Evolutionary conservation across 352 stramenopile species (phyloP).

Genomic region (Pythium dissotocum): DNA sequence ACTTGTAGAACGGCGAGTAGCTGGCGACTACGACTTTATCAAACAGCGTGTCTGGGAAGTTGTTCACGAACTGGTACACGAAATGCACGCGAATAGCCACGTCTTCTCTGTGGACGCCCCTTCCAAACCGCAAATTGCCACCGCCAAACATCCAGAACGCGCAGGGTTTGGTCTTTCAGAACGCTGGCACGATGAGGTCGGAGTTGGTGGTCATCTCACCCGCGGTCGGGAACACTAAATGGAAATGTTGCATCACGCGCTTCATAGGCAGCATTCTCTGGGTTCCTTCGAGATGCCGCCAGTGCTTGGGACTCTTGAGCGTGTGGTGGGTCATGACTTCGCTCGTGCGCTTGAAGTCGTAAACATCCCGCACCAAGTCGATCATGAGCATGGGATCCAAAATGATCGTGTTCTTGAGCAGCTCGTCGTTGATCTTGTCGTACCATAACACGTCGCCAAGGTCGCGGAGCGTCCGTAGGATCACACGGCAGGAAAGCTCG

Average conservation of each 20-base stretch:
- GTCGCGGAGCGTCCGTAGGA: conserved; percentile 6
- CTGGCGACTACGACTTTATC: conserved; percentile 14
- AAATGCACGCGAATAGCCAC: conserved; percentile 8
- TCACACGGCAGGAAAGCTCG: not conserved
- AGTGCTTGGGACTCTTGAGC: not conserved
- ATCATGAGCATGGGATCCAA: conserved; percentile 7
- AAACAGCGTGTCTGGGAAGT: conserved; percentile 3
- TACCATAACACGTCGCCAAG: conserved; percentile 14
- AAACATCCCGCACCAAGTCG: conserved; percentile 3
- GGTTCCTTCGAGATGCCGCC: not conserved
- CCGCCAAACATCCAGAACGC: not conserved
- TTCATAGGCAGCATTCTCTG: conserved; percentile 18
- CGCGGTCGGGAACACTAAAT: conserved; percentile 6
- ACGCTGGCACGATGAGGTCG: too few species aligned
- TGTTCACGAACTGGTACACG: conserved; percentile 7
- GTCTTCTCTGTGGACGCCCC: not conserved
- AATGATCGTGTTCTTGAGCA: not conserved
- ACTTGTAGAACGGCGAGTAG: conserved; percentile 8
- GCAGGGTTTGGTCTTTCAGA: too few species aligned
- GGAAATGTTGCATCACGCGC: conserved; percentile 15
- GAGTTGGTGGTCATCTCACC: not conserved
- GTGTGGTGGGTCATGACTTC: not conserved
- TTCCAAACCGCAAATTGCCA: not conserved
- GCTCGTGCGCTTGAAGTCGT: not conserved
- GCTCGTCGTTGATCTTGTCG: not conserved